Base-by-base conservation (phyloP, 371 early-diverging fungal species). In the Quaeritorhiza haematococci region DNA sequence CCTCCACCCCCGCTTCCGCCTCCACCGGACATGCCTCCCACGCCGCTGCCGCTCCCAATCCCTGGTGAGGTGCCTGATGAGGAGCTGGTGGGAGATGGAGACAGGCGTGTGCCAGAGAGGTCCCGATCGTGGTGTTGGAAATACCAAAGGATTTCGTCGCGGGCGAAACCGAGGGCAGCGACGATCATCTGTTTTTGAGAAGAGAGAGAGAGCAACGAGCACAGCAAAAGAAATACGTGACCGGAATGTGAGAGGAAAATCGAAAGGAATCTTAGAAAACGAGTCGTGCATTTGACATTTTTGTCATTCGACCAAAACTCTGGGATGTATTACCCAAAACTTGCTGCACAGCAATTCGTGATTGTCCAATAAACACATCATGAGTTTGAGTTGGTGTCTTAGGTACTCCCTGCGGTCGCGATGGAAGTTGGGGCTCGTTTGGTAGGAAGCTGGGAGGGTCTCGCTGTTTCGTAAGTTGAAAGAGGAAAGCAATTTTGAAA, bases 111-210 rank as follows among this genome's bases (percentile, higher is more conserved):
- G 3, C 58, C 61, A 8, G 30, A 26, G n/a, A 42, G 27, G 33
- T 68, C 69, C 27, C 28, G n/a, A 50, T 68, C 69, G 13, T 57
- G 48, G 49, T 68, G 64, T 13, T 54, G 19, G 43, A 63, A 68
- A 49, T 68, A 68, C 64, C 61, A 68, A n/a, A 58, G 32, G 24
- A 68, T 53, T 48, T 68, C 69, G 33, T 68, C 60, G 3, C 56
- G 53, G 0, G 59, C 64, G 32, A 64, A 59, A 15, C 54, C 59
- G 8, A 64, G 26, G 3, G 54, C 59, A 8, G 55, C 48, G 5
- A 47, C 42, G 0, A 64, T 48, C 51, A 53, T 56, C 63, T 63
- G 34, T n/a, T n/a, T n/a, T n/a, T n/a, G n/a, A 19, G 33, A 30
- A 19, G 4, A 10, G 0, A 33, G 26, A 15, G n/a, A 27, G 33